Conservation (phyloP, 139 green algal genomes). For the Monoraphidium neglectum region DNA sequence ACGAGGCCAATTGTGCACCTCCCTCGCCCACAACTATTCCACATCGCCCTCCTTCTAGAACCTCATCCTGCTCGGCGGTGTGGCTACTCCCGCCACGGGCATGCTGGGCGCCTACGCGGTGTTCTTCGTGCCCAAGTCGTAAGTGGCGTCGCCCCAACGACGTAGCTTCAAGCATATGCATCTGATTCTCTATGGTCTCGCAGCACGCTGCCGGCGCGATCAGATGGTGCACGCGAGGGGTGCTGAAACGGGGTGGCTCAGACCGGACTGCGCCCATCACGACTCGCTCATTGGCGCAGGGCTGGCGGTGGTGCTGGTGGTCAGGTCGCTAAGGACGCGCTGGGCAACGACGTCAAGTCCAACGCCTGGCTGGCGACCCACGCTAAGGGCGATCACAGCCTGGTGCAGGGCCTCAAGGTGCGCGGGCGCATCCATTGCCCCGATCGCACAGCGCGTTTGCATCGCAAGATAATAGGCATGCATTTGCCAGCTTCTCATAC, state of each 20-base stretch:
- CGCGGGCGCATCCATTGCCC: neutral
- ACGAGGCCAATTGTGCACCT: no score
- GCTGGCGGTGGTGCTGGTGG: conserved; percentile 74
- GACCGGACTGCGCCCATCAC: neutral
- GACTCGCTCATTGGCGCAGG: conserved; percentile 44
- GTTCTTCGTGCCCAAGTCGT: conserved; percentile 85
- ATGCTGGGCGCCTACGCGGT: conserved; percentile 68
- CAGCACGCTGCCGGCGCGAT: neutral
- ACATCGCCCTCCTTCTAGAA: no score
- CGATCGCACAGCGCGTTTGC: no score
- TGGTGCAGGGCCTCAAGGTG: conserved; percentile 97
- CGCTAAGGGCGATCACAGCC: conserved; percentile 74
- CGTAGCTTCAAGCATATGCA: neutral
- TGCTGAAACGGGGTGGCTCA: neutral
- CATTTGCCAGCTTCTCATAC: no score
- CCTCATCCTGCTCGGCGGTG: conserved; percentile 71
- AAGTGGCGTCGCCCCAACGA: neutral
- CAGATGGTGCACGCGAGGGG: neutral
- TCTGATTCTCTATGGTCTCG: neutral
- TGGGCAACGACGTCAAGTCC: conserved; percentile 92
- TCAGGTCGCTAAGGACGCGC: conserved; percentile 91
- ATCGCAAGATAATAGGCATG: no score
- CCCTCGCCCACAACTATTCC: no score
- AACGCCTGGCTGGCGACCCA: conserved; percentile 89
- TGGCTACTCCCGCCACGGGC: conserved; percentile 62